Conservation (phyloP, 345 rosid genomes). For the Clausena lansium region DNA sequence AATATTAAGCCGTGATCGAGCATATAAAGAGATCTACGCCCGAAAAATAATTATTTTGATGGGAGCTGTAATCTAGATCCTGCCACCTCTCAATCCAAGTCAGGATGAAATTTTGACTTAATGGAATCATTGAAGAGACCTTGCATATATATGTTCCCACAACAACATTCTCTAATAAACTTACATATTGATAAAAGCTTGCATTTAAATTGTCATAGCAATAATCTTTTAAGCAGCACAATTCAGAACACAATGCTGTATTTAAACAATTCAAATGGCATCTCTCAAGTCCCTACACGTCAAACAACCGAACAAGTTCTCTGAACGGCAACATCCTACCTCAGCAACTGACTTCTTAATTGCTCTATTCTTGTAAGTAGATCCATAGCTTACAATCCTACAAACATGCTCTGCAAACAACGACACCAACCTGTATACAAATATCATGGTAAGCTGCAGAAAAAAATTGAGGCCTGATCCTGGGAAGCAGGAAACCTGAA, state of each 20-base stretch:
- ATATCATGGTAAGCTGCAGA: slow-evolving; percentile 38
- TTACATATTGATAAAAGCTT: not conserved
- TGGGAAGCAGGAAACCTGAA: slow-evolving; percentile 45
- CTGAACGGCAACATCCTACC: not conserved
- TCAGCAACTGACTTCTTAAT: not conserved
- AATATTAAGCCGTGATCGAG: too few relatives aligned
- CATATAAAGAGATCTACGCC: not conserved
- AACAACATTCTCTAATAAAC: too few relatives aligned
- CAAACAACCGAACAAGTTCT: not conserved
- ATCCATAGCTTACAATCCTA: slow-evolving; percentile 14
- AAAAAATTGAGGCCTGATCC: slow-evolving; percentile 31
- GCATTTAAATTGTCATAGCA: not conserved
- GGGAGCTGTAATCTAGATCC: not conserved
- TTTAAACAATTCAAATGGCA: not conserved
- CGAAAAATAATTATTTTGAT: too few relatives aligned
- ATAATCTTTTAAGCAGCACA: not conserved
- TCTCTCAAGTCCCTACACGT: not conserved
- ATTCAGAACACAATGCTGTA: not conserved
- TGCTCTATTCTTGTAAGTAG: not conserved
- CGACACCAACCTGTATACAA: slow-evolving; percentile 42
- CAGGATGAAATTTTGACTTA: too few relatives aligned
- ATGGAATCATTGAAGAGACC: too few relatives aligned
- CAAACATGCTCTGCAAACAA: slow-evolving; percentile 27
- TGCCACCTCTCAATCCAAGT: too few relatives aligned
- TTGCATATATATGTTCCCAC: too few relatives aligned